Percentiles rank a stretch among this genome's conserved stretches.
These are phyloP conservation scores for Starmera amethionina DNA, from an alignment of 805 yeast genomes.

Conservation along the genomic window DNA sequence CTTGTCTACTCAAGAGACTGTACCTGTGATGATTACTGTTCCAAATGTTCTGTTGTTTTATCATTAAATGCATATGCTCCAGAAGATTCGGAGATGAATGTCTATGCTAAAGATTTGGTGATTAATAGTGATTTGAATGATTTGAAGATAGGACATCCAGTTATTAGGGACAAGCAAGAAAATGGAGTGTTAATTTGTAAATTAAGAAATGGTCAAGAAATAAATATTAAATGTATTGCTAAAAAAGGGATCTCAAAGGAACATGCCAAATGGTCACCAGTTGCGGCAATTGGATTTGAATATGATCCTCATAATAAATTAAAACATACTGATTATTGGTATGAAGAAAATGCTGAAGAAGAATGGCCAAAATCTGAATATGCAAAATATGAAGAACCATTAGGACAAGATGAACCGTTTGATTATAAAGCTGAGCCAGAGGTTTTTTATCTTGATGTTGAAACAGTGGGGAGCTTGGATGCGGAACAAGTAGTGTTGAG, in stretches of 20 bases:
- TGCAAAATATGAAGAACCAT: conserved; percentile 94
- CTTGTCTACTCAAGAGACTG: conserved; percentile 90
- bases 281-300: conserved; percentile 92
- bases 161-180: conserved; percentile 63
- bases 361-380: conserved; percentile 94
- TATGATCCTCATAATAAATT: conserved; percentile 99
- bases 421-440: conserved; percentile 78
- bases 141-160: conserved; percentile 66
- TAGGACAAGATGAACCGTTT: conserved; percentile 75
- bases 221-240: conserved; percentile 84
- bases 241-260: conserved; percentile 96
- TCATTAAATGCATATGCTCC: conserved; percentile 84
- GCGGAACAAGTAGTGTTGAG: conserved; percentile 85
- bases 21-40: conserved; percentile 96
- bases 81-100: conserved; percentile 78
- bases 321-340: conserved; percentile 95
- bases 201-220: conserved; percentile 85
- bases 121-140: conserved; percentile 30
- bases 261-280: conserved; percentile 98
- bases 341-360: conserved; percentile 73
- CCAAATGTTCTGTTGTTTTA: conserved; percentile 84
- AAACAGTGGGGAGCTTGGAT: conserved; percentile 81
- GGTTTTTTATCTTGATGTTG: conserved; percentile 80
- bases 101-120: conserved; percentile 74
- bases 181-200: conserved; percentile 90